Evolutionary conservation across 768 basidiomycete genomes (phyloP), one percentile per base, ranked within the genome.

Genomic region (Suillus alpinus): DNA sequence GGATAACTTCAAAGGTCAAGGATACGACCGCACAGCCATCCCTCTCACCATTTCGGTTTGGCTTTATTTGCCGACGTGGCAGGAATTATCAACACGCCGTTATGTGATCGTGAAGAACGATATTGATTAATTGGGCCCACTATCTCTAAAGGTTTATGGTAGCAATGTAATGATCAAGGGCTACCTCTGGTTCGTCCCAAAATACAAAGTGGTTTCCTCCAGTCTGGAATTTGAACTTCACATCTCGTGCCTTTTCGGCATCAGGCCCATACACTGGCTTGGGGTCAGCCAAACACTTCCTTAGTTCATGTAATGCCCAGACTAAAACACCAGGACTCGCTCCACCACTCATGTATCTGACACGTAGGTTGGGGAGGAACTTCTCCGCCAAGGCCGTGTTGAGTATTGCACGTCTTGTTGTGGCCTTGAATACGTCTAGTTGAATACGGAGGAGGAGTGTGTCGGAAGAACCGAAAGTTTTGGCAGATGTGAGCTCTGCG

Each of bases 381-480:
- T 56, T 39, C 18, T 61, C 37, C 3, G 60, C 63, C 43, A 61
- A 41, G n/a, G 26, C 26, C 2, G 32, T 9, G n/a, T 61, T 39
- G 32, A 63, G 61, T n/a, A 63, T 32, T 20, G 63, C 60, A 37
- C 56, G 60, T 49, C 49, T 47, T 10, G 49, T 55, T 23, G n/a
- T 14, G 6, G 29, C 13, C 26, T 37, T 43, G n/a, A 57, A 14
- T 14, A 55, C 49, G 29, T 57, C 59, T 20, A 4, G 32, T 20
- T 23, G 32, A 2, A 61, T 51, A 36, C 12, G 12, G 9, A 53
- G 0, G 3, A 39, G 29, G 12, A 20, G 31, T 20, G 46, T 8
- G 8, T 63, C 63, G 40, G 50, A 55, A 34, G 29, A 7, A 18
- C 18, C 29, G 31, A 57, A 63, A 47, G 37, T 40, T 13, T 58